Conservation (phyloP, 129 eudicot genomes). For the carrot (Daucus carota) region DH1_v3.0 NC_030386.2:26866001-26866500, state of each 20-base stretch:
- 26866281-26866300: not conserved
- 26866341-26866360: not conserved
- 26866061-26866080: conserved; percentile 20
- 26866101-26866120: conserved; percentile 33
- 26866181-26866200: not conserved
- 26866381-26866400: not conserved
- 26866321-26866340: not conserved
- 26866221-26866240: not conserved
- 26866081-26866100: conserved; percentile 11
- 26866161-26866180: conserved; percentile 9
- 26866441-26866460: not conserved
- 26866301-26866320: not conserved
- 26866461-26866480: not conserved
- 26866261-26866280: not conserved
- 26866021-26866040: conserved; percentile 20
- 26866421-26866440: not conserved
- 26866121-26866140: conserved; percentile 36
- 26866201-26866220: not conserved
- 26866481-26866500: not conserved
- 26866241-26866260: not conserved
- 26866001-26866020: conserved; percentile 32
- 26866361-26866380: not conserved
- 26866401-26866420: no score
- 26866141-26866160: conserved; percentile 12
- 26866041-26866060: conserved; percentile 38